phyloP scores from a whole-genome alignment of 352 stramenopile genomes.

The Phytophthora lateralis region DNA sequence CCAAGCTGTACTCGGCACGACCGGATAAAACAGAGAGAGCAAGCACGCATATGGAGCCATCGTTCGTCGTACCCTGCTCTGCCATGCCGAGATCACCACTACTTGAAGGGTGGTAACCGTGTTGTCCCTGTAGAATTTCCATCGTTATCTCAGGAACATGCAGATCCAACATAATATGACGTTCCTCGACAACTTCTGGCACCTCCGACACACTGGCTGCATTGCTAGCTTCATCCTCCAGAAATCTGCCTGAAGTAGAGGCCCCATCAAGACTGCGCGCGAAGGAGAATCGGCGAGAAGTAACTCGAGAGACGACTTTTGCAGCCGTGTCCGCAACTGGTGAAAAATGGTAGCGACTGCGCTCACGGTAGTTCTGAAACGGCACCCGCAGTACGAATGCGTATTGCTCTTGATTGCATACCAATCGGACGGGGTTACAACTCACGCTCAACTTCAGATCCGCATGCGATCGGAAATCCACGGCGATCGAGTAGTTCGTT shows the following conservation, averaged over 20 bases:
- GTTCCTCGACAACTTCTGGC: conserved; percentile 49
- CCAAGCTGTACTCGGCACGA: conserved; percentile 59
- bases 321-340: conserved; percentile 13
- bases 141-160: conserved; percentile 78
- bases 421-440: conserved; percentile 66
- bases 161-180: conserved; percentile 60
- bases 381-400: conserved; percentile 76
- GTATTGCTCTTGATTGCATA: conserved; percentile 88
- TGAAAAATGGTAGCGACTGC: conserved; percentile 53
- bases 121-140: conserved; percentile 75
- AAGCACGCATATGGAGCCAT: conserved; percentile 76
- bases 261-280: conserved; percentile 31
- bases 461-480: conserved; percentile 65
- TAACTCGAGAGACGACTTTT: conserved; percentile 17
- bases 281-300: conserved; percentile 32
- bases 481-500: conserved; percentile 58
- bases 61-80: conserved; percentile 61
- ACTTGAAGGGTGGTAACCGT: conserved; percentile 79
- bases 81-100: conserved; percentile 82
- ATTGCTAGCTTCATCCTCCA: conserved; percentile 44
- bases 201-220: conserved; percentile 36
- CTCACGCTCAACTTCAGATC: conserved; percentile 62
- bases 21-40: conserved; percentile 54
- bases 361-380: conserved; percentile 77
- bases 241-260: conserved; percentile 32